Base-by-base conservation (phyloP, 2,329 filamentous ascomycete species). In the Gaeumannomyces tritici region DNA sequence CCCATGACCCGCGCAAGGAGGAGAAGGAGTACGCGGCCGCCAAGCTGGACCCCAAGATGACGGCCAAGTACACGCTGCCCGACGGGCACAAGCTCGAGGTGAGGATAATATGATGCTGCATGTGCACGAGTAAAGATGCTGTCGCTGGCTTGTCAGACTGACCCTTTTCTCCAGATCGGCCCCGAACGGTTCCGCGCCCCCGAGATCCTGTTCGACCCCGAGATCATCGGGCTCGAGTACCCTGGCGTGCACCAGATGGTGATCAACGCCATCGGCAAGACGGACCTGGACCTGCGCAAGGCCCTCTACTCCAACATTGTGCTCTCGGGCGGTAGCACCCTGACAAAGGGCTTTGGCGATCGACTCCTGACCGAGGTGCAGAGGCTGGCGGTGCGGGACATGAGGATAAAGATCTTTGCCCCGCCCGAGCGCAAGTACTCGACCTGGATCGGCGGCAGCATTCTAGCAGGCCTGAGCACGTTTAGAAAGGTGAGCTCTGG, bases 1-100 rank as follows among this genome's bases (percentile, higher is more conserved):
- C 95, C 70, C 90, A 98, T 71, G 95, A 99, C 86, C 98, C 99
- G 75, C 13, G 35, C 1, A 42, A 42, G 35, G 95, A 99, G 87
- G 95, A 99, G 87, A 95, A 99, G 85, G 97, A 99, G 79, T 93
- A 99, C 88, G 99, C 95, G 72, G 95, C 95, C 73, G 93, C 92
- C 78, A 95, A 99, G 87, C 96, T 91, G 83, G 98, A 95, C 78
- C 92, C 85, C 83, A 85, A 99, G 79, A 95, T 99, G 90, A 98
- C 98, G 89, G 98, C 95, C 62, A 98, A 93, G 63, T 99, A 99
- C 82, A 95, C 98, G 83, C 93, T 99, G 86, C 95, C 95, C 72
- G 95, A 99, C 76, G 95, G 95, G 15, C 15, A 42, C 35, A 42
- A 42, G 35, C 35, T 42, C 42, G 29, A 42, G 35, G 35, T 42